Conservation (phyloP, 2,329 filamentous ascomycete species). For the Aureobasidium melanogenum region DNA sequence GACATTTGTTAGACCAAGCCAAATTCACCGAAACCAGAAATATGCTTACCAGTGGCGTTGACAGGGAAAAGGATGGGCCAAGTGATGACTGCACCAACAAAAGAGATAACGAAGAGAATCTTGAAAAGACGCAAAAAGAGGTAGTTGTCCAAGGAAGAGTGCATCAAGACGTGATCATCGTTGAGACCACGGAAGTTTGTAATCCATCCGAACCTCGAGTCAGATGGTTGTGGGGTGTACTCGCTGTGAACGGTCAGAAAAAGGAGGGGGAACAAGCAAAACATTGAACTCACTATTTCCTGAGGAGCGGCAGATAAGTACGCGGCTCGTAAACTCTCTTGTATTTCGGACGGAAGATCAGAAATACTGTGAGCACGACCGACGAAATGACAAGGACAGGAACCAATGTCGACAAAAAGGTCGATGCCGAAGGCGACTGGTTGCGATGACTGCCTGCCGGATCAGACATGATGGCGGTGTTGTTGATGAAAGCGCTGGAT, state of each 20-base stretch:
- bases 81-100: slow-evolving; percentile 35
- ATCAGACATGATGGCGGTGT: not conserved
- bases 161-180: slow-evolving; percentile 38
- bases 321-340: slow-evolving; percentile 37
- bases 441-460: slow-evolving; percentile 12
- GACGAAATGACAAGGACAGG: slow-evolving; percentile 26
- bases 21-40: not conserved
- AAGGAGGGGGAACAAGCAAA: not conserved
- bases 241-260: slow-evolving; percentile 21
- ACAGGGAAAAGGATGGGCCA: slow-evolving; percentile 40
- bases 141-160: slow-evolving; percentile 41
- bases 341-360: slow-evolving; percentile 33
- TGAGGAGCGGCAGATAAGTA: slow-evolving; percentile 35
- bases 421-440: slow-evolving; percentile 24
- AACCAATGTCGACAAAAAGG: slow-evolving; percentile 27
- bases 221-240: slow-evolving; percentile 32
- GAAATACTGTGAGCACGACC: slow-evolving; percentile 29
- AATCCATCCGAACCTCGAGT: slow-evolving; percentile 38
- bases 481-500: not conserved
- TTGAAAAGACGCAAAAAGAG: slow-evolving; percentile 41
- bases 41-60: slow-evolving; percentile 47
- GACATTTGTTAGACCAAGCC: not conserved
- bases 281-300: slow-evolving; percentile 22
- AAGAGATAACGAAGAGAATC: slow-evolving; percentile 33
- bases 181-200: slow-evolving; percentile 34